Conservation (phyloP, 768 basidiomycete genomes). For the Leccinum subgranulosum region DNA sequence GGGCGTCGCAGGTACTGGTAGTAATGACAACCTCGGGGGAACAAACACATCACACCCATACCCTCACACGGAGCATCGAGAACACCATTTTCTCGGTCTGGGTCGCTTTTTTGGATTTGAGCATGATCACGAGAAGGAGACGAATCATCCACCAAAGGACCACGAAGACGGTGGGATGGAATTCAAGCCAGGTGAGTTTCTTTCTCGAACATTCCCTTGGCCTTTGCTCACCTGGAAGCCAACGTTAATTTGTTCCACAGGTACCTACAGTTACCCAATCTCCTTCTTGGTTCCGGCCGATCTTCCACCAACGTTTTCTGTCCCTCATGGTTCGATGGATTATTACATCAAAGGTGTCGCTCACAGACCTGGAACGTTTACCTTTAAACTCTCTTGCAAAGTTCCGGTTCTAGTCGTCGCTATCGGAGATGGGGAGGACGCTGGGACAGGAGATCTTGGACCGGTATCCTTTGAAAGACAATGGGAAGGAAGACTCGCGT, state of each 20-base stretch:
- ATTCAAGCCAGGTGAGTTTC: conserved; percentile 73
- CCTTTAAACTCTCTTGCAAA: conserved; percentile 63
- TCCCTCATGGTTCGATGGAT: conserved; percentile 69
- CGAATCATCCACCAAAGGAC: conserved; percentile 36
- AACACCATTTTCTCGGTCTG: conserved; percentile 29
- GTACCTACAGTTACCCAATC: conserved; percentile 93
- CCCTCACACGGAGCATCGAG: conserved; percentile 7
- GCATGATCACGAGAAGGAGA: conserved; percentile 12
- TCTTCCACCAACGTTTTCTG: conserved; percentile 75
- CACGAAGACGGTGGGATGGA: conserved; percentile 72
- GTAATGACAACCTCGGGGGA: background rate
- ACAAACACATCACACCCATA: background rate
- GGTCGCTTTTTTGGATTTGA: conserved; percentile 31
- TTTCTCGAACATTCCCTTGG: background rate
- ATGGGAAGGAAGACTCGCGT: conserved; percentile 89
- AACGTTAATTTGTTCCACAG: conserved; percentile 35
- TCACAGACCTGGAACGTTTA: conserved; percentile 85
- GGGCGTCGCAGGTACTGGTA: background rate
- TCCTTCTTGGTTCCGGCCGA: conserved; percentile 82
- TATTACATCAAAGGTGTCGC: conserved; percentile 83
- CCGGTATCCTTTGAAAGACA: conserved; percentile 81
- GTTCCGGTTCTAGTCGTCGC: conserved; percentile 76
- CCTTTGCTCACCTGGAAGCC: background rate
- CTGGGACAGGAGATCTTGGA: conserved; percentile 49
- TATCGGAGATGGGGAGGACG: conserved; percentile 76